Conservation (phyloP, 1,139 yeast genomes). For the Scheffersomyces segobiensis region DNA sequence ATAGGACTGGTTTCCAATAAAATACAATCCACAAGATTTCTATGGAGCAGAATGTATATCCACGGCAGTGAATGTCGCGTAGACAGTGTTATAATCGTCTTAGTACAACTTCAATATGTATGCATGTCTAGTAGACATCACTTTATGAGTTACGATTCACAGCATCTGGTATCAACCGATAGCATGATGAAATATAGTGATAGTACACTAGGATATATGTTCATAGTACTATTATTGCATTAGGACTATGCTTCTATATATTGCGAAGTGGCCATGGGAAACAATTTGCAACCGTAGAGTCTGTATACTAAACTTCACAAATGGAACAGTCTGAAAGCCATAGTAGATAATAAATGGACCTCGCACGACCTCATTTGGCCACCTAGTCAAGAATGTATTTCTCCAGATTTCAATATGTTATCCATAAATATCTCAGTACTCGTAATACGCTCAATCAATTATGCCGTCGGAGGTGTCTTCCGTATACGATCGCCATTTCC, state of each 20-base stretch:
- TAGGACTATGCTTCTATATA: no score
- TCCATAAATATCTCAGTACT: background rate
- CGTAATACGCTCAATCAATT: background rate
- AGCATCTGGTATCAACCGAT: no score
- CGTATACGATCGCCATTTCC: conserved; percentile 23
- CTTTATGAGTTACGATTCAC: background rate
- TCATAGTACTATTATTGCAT: no score
- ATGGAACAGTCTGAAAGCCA: background rate
- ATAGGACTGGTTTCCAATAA: no score
- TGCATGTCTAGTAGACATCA: background rate
- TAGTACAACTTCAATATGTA: background rate
- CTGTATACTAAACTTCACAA: background rate
- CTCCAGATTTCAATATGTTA: background rate
- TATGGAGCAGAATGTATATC: no score
- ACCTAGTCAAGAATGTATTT: background rate
- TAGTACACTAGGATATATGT: background rate
- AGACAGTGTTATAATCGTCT: background rate
- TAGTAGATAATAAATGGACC: background rate
- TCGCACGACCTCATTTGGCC: background rate
- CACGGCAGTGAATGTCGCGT: background rate
- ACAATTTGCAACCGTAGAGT: background rate
- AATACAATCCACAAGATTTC: no score
- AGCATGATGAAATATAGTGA: background rate
- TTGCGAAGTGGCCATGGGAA: background rate
- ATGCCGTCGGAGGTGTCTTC: conserved; percentile 7